A percentile compares a stretch with the other conserved stretches of the same genome.
Conservation (phyloP, 208 protist species). For the Porcisia deanei region DNA sequence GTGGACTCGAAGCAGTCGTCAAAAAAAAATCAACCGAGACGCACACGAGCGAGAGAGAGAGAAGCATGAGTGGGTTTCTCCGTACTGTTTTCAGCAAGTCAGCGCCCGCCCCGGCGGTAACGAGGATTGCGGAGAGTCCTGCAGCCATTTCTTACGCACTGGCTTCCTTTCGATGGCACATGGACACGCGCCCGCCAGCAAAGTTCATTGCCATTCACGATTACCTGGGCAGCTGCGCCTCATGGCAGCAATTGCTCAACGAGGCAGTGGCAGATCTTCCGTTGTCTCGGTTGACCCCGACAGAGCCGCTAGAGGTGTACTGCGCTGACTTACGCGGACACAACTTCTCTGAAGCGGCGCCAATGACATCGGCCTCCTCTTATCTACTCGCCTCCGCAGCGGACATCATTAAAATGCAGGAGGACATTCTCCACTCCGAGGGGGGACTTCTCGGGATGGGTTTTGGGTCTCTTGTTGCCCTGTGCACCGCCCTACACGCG, state of each 20-base stretch:
- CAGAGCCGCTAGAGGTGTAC: conserved; percentile 76
- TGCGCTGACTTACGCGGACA: conserved; percentile 80
- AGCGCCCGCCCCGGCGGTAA: not conserved
- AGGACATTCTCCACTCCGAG: conserved; percentile 47
- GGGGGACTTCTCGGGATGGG: conserved; percentile 59
- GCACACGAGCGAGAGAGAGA: not conserved
- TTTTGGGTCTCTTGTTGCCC: conserved; percentile 76
- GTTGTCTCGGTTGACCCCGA: conserved; percentile 40
- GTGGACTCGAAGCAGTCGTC: not conserved
- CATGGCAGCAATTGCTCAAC: conserved; percentile 70
- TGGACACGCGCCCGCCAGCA: conserved; percentile 62
- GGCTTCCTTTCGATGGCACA: conserved; percentile 79
- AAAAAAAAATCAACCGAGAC: not conserved
- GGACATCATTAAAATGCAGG: conserved; percentile 57
- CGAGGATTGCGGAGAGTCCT: conserved; percentile 28
- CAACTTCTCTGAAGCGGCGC: conserved; percentile 44
- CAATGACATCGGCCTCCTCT: conserved; percentile 11
- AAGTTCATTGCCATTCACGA: conserved; percentile 82
- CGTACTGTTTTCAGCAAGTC: conserved; percentile 28
- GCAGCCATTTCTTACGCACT: conserved; percentile 52
- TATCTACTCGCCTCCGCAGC: conserved; percentile 56
- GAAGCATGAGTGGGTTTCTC: conserved; percentile 34
- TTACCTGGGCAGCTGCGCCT: conserved; percentile 53
- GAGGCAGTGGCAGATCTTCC: conserved; percentile 48
- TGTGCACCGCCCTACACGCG: conserved; percentile 54